A percentile compares a stretch with the other conserved stretches of the same genome.
These are phyloP conservation scores for Tylopilus sp. DNA, from an alignment of 1,284 basidiomycete species.

Conservation along the genomic window DNA sequence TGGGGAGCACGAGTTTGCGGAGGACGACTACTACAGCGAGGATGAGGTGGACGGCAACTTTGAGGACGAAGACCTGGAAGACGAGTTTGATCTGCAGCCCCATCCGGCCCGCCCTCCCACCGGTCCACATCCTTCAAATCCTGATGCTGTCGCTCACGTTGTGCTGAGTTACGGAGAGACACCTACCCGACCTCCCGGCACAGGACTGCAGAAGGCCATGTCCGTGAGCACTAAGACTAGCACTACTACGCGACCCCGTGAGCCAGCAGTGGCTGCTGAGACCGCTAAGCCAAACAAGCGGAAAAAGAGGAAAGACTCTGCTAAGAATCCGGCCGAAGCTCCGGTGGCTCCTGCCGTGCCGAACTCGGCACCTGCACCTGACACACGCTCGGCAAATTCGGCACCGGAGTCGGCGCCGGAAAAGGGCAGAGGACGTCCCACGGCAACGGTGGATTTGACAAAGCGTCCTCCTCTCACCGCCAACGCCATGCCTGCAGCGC, in stretches of 20 bases:
- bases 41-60: conserved; percentile 46
- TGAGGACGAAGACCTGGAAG: conserved; percentile 44
- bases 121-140: conserved; percentile 13
- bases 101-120: conserved; percentile 23
- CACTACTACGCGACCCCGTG: conserved; percentile 16
- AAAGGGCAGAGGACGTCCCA: conserved; percentile 39
- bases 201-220: conserved; percentile 8
- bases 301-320: conserved; percentile 32
- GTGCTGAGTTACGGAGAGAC: conserved; percentile 44
- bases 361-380: conserved; percentile 26
- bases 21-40: conserved; percentile 48
- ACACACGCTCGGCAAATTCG: conserved; percentile 27
- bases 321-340: conserved; percentile 20
- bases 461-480: conserved; percentile 41
- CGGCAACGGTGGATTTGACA: conserved; percentile 40
- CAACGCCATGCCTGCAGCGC: conserved; percentile 44
- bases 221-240: conserved; percentile 32
- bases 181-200: conserved; percentile 14
- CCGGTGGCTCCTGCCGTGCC: conserved; percentile 32
- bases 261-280: conserved; percentile 12
- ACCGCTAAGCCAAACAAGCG: conserved; percentile 40
- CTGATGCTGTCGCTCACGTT: conserved; percentile 38
- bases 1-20: conserved; percentile 45
- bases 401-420: conserved; percentile 37
- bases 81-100: conserved; percentile 31